Conservation (phyloP, 192 early-diverging fungal genomes). For the Dissophora globulifera region DNA sequence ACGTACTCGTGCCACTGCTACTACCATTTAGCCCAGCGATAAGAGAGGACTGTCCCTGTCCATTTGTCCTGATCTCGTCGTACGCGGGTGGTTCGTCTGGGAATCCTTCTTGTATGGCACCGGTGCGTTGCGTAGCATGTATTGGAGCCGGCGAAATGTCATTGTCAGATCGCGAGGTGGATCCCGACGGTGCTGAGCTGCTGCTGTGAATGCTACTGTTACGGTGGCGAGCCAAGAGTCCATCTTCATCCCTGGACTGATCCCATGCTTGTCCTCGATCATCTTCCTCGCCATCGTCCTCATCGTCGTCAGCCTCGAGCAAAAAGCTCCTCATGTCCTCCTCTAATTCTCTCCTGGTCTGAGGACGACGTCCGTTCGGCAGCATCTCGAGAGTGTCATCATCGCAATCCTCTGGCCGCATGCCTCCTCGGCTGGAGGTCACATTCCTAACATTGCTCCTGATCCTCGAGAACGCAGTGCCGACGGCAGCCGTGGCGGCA, state of each 20-base stretch:
- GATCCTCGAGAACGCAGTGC: conserved; percentile 48
- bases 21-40: conserved; percentile 22
- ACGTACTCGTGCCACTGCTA: background rate
- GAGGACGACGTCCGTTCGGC: conserved; percentile 43
- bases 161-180: background rate
- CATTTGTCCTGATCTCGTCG: conserved; percentile 33
- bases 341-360: conserved; percentile 44
- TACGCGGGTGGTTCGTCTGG: conserved; percentile 49
- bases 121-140: conserved; percentile 1
- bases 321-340: conserved; percentile 51
- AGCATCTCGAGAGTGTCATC: conserved; percentile 49
- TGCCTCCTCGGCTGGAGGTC: conserved; percentile 3
- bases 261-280: conserved; percentile 12
- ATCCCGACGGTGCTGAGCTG: conserved; percentile 10
- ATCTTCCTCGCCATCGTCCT: conserved; percentile 35
- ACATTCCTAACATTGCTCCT: conserved; percentile 46
- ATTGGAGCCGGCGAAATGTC: background rate
- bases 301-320: conserved; percentile 47
- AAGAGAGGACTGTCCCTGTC: conserved; percentile 8
- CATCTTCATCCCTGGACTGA: conserved; percentile 40
- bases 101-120: conserved; percentile 1
- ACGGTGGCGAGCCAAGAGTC: conserved; percentile 28
- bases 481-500: conserved; percentile 44
- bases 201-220: conserved; percentile 12
- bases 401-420: conserved; percentile 29